These are phyloP conservation scores for Calocybe gangraenosa DNA, from an alignment of 768 basidiomycete genomes.

Conservation along the genomic window DNA sequence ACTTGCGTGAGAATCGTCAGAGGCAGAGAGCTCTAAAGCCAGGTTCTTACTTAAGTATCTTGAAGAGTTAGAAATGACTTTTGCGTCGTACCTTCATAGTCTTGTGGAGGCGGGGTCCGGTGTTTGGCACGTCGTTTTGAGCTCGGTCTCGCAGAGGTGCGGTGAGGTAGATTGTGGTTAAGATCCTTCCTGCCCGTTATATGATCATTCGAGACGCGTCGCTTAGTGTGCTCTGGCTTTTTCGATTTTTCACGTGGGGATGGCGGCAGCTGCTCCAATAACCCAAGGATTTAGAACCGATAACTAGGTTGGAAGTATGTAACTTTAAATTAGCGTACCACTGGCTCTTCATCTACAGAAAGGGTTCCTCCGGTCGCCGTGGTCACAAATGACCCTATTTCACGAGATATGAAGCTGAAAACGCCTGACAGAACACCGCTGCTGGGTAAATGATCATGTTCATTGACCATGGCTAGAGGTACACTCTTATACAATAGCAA, in stretches of 20 bases:
- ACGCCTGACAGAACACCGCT: slow-evolving; percentile 57
- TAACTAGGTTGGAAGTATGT: background rate
- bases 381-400: slow-evolving; percentile 66
- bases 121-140: slow-evolving; percentile 9
- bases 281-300: background rate
- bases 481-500: background rate
- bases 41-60: no score
- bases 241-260: background rate
- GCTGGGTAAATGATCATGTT: background rate
- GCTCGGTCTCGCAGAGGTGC: background rate
- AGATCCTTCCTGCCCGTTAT: no score
- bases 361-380: slow-evolving; percentile 52
- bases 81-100: slow-evolving; percentile 3
- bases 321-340: slow-evolving; percentile 1
- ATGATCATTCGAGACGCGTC: no score
- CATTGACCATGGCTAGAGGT: background rate
- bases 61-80: background rate
- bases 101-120: slow-evolving; percentile 2
- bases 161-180: background rate
- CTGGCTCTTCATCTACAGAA: slow-evolving; percentile 12
- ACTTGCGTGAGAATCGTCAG: background rate
- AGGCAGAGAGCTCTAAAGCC: background rate
- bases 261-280: background rate
- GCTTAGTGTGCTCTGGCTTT: background rate
- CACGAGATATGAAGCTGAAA: slow-evolving; percentile 64